Base-by-base conservation (phyloP, 768 basidiomycete species). In the Naganishia friedmannii region DNA sequence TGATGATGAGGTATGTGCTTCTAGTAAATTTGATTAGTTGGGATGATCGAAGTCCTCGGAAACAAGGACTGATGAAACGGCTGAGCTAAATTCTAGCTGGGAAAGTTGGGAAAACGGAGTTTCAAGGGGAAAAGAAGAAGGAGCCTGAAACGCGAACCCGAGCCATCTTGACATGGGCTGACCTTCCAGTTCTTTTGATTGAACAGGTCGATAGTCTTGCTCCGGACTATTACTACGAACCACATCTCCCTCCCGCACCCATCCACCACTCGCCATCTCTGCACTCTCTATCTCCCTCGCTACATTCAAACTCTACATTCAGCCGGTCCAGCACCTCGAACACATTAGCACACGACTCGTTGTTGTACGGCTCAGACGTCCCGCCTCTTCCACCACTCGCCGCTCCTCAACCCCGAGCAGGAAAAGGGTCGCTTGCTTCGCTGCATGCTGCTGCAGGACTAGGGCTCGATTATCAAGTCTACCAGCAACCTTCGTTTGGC, bases 381-480 rank as follows among this genome's bases (percentile, higher is more conserved):
- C 60, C 60, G 8, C 60, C 60, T 0, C 39, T 63, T 3, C 60
- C 60, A 42, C 60, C 60, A 6, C 39, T 63, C n/a, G 60, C 39
- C 13, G 60, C 60, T 19, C 60, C 60, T 5, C 37, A 63, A 45
- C 60, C 60, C 46, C 60, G 60, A 28, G 23, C 37, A 13, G 23
- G 12, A 23, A n/a, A 63, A 39, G 60, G 39, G 6, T 63, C 60
- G 3, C 42, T 42, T 19, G 60, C 60, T 17, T 42, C 39, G 9
- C 26, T 63, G 37, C 60, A 63, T 28, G 60, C 60, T 6, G 60
- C 60, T 8, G 60, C 60, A 13, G 60, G 60, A 46, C 60, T 63
- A 17, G 60, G 60, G 15, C 37, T 63, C 42, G 42, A 42, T 42
- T 42, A 42, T 42, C 42, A 42, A 42, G 42, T 42, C 39, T 63